Conservation (phyloP, 176 grass and related monocot species). For the Lolium perenne region DNA sequence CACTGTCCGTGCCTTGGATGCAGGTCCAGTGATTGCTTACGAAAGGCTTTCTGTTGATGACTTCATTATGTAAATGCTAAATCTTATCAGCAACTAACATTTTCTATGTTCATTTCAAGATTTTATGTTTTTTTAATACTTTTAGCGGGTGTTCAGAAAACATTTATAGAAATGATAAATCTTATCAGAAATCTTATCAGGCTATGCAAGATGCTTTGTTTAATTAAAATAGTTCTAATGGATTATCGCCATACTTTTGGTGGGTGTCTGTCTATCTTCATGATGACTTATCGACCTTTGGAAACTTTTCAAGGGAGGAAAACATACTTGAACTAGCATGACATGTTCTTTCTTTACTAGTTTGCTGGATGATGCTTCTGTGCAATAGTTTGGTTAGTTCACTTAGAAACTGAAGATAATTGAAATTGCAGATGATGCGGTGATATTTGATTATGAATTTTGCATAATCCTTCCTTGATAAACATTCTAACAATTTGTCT, state of each 20-base stretch:
- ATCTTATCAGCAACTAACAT: background rate
- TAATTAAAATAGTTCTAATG: constrained; percentile 9
- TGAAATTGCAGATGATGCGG: background rate
- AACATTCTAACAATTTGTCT: constrained; percentile 42
- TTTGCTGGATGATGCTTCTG: constrained; percentile 1
- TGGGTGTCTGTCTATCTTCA: background rate
- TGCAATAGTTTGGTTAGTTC: too few species aligned
- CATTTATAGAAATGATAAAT: background rate
- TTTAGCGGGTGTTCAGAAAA: constrained; percentile 20
- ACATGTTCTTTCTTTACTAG: background rate
- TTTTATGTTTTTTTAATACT: too few species aligned
- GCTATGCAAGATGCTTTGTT: background rate
- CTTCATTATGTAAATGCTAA: background rate
- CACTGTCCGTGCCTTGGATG: constrained; percentile 83
- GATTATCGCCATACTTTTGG: background rate
- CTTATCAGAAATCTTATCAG: too few species aligned
- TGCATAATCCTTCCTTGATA: constrained; percentile 1
- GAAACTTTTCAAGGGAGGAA: background rate
- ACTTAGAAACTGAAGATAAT: too few species aligned
- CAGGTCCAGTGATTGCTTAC: constrained; percentile 84
- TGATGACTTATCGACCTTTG: background rate
- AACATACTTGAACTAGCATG: background rate
- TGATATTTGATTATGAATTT: constrained; percentile 4
- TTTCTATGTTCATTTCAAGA: background rate
- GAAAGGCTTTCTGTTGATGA: constrained; percentile 79